phyloP scores from a whole-genome alignment of 176 grass and related monocot genomes.

The Paspalum vaginatum region DNA sequence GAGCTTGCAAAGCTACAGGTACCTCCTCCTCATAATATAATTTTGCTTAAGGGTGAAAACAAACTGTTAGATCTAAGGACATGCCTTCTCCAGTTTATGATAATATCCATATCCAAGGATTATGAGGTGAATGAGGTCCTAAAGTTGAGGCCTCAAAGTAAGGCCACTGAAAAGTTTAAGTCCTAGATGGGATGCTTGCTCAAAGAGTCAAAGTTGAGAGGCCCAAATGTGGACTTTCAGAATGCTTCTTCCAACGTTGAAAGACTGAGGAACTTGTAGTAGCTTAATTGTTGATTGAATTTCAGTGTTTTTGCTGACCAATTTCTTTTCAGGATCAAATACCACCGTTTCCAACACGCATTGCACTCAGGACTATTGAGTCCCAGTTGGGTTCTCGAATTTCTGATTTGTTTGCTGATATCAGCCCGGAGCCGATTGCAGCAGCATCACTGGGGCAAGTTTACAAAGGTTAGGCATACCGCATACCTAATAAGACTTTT shows the following conservation, averaged over 20 bases:
- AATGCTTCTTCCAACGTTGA: not conserved
- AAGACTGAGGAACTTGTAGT: not conserved
- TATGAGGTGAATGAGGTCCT: not conserved
- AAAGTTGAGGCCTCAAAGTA: not conserved
- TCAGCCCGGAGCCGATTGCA: conserved; percentile 78
- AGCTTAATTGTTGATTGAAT: conserved; percentile 24
- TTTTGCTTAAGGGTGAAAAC: conserved; percentile 13
- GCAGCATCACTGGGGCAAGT: conserved; percentile 98
- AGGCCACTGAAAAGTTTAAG: not conserved
- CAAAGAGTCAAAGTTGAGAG: not conserved
- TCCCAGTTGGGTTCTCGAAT: conserved; percentile 77
- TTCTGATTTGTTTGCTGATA: conserved; percentile 84
- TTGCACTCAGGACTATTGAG: conserved; percentile 81
- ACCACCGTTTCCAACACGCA: conserved; percentile 89
- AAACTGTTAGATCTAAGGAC: conserved; percentile 14
- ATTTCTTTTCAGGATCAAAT: conserved; percentile 84
- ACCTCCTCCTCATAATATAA: conserved; percentile 18
- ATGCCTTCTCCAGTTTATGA: not conserved
- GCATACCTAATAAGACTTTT: conserved; percentile 25
- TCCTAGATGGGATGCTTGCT: not conserved
- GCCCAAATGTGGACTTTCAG: not conserved
- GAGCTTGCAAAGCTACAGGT: conserved; percentile 96
- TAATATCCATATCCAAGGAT: not conserved
- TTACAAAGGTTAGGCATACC: conserved; percentile 81
- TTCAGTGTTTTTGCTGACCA: conserved; percentile 26